phyloP scores from a whole-genome alignment of 305 asterid species.

The Solanum chacoense region DNA sequence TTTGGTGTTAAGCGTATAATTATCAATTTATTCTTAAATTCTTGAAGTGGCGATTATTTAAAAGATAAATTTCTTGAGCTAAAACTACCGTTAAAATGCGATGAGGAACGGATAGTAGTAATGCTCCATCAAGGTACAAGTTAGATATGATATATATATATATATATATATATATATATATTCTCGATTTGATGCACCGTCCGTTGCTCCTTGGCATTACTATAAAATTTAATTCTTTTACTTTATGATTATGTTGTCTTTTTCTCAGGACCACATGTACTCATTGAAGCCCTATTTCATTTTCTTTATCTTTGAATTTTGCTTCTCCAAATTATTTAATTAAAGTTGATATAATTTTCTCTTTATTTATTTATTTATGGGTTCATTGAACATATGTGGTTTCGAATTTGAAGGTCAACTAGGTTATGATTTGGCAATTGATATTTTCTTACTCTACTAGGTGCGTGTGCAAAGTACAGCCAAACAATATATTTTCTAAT shows the following conservation, averaged over 20 bases:
- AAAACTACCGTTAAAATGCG: background rate
- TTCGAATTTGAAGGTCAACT: background rate
- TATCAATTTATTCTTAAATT: background rate
- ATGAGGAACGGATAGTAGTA: background rate
- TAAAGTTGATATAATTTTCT: background rate
- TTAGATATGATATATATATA: background rate
- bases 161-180: background rate
- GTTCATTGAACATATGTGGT: background rate
- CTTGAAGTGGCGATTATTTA: background rate
- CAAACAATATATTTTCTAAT: background rate
- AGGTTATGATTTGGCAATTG: background rate
- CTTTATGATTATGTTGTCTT: background rate
- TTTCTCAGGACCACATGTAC: background rate
- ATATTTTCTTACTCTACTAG: background rate
- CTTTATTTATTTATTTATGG: background rate
- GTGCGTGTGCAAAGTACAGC: background rate
- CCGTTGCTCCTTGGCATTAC: background rate
- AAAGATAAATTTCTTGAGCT: background rate
- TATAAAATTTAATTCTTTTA: background rate
- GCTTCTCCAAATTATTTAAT: background rate
- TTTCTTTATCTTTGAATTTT: background rate
- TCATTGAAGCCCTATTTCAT: background rate
- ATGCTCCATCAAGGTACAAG: background rate
- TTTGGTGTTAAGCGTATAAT: background rate
- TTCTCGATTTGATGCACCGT: background rate